Base-by-base conservation (phyloP, 2,329 filamentous ascomycete species). In the Fusarium odoratissimum region DNA sequence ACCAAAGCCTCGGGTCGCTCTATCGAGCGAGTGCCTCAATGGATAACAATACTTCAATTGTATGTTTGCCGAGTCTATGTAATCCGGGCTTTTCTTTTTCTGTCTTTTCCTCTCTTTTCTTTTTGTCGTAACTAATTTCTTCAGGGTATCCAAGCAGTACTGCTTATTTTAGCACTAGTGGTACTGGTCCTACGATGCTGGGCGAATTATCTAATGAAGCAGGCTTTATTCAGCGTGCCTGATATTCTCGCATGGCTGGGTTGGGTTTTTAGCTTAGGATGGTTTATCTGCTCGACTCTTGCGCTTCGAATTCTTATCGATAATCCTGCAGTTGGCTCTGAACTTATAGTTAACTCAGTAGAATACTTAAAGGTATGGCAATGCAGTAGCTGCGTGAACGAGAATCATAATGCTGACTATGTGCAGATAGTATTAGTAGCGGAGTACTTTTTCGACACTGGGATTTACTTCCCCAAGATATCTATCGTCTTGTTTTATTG, bases 261-360 rank as follows among this genome's bases (percentile, higher is more conserved):
- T 12, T 67, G 62, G 62, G 7, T 67, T 14, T 67, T 67, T 9
- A 67, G 61, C 11, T 23, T 67, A 7, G 64, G 64, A 35, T 67
- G 64, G 64, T 67, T 67, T 7, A 67, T 60, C 23, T 67, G 61
- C 23, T 67, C 64, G 13, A 67, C 64, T 16, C 37, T 67, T n/a
- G 64, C 64, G 1, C 52, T 67, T 8, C 62, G 30, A 12, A 67
- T 67, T 14, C 40, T 67, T 1, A 67, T 67, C 12, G 45, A 67
- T 8, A 67, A 42, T 5, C 64, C 64, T 19, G 52, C 64, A 0
- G 5, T 46, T 2, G 64, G 61, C 6, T 2, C n/a, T 9, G 64
- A 67, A 17, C 61, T 67, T 12, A n/a, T 52, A 4, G 64, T 67
- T 0, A 35, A 67, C 23, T 67, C 64, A 5, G 61, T 46, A 5